Conservation (phyloP, 352 stramenopile species). For the Globisporangium solare region DNA sequence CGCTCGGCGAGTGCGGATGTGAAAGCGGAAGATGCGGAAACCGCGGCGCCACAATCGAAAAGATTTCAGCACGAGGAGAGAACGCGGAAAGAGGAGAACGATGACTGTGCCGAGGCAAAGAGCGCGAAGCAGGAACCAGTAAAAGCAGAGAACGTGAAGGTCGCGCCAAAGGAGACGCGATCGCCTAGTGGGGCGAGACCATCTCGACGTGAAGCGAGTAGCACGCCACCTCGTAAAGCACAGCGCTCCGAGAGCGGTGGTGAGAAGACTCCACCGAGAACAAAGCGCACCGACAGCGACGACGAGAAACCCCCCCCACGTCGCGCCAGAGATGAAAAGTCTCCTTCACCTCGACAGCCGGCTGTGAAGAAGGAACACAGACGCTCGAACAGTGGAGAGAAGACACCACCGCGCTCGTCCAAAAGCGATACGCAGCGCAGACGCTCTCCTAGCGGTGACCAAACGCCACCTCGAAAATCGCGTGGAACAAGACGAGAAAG, state of each 20-base stretch:
- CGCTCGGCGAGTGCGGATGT: constrained; percentile 6
- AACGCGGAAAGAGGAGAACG: too few relatives aligned
- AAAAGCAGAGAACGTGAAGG: not conserved
- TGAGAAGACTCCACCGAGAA: not conserved
- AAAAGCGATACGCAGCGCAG: constrained; percentile 12
- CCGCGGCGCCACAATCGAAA: too few relatives aligned
- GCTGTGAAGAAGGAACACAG: not conserved
- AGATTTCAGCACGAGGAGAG: too few relatives aligned
- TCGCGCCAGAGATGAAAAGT: too few relatives aligned
- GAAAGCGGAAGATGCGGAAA: too few relatives aligned
- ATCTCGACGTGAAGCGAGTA: constrained; percentile 3
- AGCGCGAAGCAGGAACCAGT: too few relatives aligned
- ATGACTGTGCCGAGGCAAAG: too few relatives aligned
- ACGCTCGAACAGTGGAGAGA: constrained; percentile 14
- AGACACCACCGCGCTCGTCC: constrained; percentile 28
- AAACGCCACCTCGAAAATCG: constrained; percentile 1
- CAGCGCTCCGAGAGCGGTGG: not conserved
- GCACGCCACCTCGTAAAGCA: constrained; percentile 2
- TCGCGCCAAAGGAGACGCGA: not conserved
- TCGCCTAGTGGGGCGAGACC: constrained; percentile 9
- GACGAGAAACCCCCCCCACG: constrained; percentile 6
- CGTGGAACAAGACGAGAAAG: not conserved
- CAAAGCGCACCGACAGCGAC: not conserved
- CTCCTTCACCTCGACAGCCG: not conserved
- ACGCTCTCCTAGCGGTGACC: constrained; percentile 9